Evolutionary conservation across 2,329 filamentous ascomycete genomes (phyloP).

Genomic region (Epichloe sp.): DNA sequence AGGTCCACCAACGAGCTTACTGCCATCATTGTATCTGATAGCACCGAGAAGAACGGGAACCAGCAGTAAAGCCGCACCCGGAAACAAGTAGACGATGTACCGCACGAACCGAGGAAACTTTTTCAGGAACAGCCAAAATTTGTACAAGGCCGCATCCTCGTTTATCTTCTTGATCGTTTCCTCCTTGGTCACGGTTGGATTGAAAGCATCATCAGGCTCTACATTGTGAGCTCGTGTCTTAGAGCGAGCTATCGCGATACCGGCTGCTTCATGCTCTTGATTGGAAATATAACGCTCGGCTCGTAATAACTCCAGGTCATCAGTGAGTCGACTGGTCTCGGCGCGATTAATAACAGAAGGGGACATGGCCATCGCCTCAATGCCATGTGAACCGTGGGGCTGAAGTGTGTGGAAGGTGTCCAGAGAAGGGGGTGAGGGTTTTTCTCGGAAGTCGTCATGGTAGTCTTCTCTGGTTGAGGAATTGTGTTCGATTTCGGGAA

Average conservation of each 20-base stretch:
- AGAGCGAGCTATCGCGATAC: constrained; percentile 9
- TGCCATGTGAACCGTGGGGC: constrained; percentile 11
- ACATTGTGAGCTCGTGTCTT: constrained; percentile 21
- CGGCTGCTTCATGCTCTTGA: constrained; percentile 23
- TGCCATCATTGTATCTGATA: constrained; percentile 23
- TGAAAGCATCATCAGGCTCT: constrained; percentile 34
- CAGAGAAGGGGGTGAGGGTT: constrained; percentile 14
- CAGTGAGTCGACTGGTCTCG: constrained; percentile 27
- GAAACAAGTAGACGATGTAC: constrained; percentile 35
- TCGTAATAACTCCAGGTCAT: constrained; percentile 36
- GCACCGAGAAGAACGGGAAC: constrained; percentile 33
- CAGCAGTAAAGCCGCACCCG: constrained; percentile 30
- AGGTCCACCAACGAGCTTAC: constrained; percentile 42
- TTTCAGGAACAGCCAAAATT: constrained; percentile 30
- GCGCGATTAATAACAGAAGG: constrained; percentile 17
- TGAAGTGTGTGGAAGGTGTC: constrained; percentile 19
- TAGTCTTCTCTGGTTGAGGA: neutral
- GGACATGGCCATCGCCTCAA: constrained; percentile 10
- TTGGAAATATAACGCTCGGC: constrained; percentile 33
- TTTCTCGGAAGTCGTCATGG: constrained; percentile 12
- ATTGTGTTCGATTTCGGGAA: neutral
- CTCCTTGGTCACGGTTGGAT: constrained; percentile 19
- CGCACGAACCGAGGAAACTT: constrained; percentile 37
- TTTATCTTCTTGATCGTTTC: constrained; percentile 18
- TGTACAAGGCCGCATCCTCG: constrained; percentile 22